Base-by-base conservation (phyloP, 345 rosid species). In the Citrus trifoliata region DNA sequence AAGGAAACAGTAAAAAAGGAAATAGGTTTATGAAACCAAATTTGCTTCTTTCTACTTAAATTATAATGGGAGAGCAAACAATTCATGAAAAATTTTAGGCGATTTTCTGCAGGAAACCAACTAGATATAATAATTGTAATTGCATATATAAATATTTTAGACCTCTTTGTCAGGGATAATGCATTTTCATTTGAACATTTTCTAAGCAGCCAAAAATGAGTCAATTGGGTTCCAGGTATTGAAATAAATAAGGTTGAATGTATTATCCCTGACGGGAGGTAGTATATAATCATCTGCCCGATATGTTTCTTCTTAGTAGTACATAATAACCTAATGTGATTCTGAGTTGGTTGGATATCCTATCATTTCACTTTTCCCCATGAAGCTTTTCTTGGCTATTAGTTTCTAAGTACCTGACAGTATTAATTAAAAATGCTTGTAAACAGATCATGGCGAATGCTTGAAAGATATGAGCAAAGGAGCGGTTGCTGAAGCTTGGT, bases 401-500 rank as follows among this genome's bases (percentile, higher is more conserved):
- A 64, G 46, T 79, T 70, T 66, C 82, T 67, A 60, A 56, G 67
- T 79, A 76, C 70, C 62, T 67, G 79, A 68, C 68, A 70, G 30
- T 51, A 19, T 30, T 22, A 77, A 25, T 51, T 73, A 75, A 62
- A 66, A 32, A 71, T 68, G 55, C 74, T 59, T 84, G 67, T 78
- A 55, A 84, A 81, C 89, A 95, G 99, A 89, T 92, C 99, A 95
- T 77, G 86, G 73, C 30, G 80, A 84, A 28, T 95, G 99, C 86
- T 82, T 85, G 86, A 70, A 84, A 73, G 88, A 72, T 73, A 74
- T 61, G 71, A 66, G 76, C 71, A 78, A 84, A 83, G 90, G 76
- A 77, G 81, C 66, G 76, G 83, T 76, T 80, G 83, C 90, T 79
- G 91, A 79, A 70, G 64, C 87, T 78, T 89, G 91, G 90, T 91